Evolutionary conservation across 345 rosid genomes (phyloP), one percentile per base, ranked within the genome.

Genomic region (Populus alba): DNA sequence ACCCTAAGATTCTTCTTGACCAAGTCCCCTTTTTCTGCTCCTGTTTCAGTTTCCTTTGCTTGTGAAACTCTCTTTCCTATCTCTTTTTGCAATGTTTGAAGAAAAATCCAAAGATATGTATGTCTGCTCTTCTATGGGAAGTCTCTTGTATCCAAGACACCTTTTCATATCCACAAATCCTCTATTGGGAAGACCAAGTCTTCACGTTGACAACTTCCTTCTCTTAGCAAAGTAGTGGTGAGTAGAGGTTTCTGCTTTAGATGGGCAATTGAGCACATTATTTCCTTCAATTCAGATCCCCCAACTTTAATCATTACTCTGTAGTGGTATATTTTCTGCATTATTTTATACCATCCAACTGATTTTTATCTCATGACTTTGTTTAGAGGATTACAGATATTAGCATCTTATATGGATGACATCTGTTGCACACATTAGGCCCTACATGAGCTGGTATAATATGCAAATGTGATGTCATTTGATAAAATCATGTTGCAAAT

Each of bases 241-340:
- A 47, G 47, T 10, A 66, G 12, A 75, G 31, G 10, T 31, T 66
- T 23, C 76, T 37, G 47, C 47, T 25, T 55, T 72, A 10, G 23
- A 25, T 47, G 43, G 18, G 61, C 29, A 35, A 7, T 8, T 39
- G 49, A 8, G 22, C 51, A 38, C 13, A 59, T 37, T 57, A 57
- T 73, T n/a, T 8, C 66, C 53, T 59, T 59, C 63, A 59, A n/a
- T 37, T 59, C 68, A 57, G 7, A 23, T 6, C 23, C 41, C 51
- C 20, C 41, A 22, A 7, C 67, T 73, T 38, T 73, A 65, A 73
- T 59, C 67, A 73, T 73, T 59, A 38, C 51, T 37, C 6, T 37
- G 59, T 57, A 73, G 76, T 73, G 76, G 35, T 35, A 59, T 59
- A 23, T 59, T 59, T n/a, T 10, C 29, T n/a, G 65, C 65, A 59